Percentiles rank a stretch among this genome's conserved stretches.
phyloP scores from a whole-genome alignment of 2,329 filamentous ascomycete genomes.

The Alternaria novae-zelandiae region DNA sequence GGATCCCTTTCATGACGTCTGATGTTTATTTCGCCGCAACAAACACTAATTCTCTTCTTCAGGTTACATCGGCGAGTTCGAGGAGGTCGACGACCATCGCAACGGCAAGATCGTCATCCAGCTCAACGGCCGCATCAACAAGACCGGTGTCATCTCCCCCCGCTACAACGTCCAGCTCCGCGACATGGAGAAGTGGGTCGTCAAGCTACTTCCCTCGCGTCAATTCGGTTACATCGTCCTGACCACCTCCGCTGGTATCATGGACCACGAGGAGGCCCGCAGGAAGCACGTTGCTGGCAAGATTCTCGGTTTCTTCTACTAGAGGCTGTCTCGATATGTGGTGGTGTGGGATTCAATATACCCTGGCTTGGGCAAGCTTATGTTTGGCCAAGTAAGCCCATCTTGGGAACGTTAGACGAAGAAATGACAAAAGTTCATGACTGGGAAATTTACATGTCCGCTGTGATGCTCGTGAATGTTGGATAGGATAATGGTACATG shows the following conservation, averaged over 20 bases:
- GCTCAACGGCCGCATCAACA: constrained; percentile 98
- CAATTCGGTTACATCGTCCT: constrained; percentile 99
- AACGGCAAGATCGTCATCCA: constrained; percentile 99
- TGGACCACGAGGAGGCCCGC: constrained; percentile 99
- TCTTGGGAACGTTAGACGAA: constrained; percentile 38
- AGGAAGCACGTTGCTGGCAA: constrained; percentile 99
- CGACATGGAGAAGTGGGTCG: constrained; percentile 99
- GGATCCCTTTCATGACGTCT: constrained; percentile 74
- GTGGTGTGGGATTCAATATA: constrained; percentile 37
- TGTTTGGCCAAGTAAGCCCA: constrained; percentile 35
- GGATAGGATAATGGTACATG: background rate
- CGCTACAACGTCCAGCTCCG: constrained; percentile 98
- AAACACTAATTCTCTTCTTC: constrained; percentile 64
- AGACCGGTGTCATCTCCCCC: constrained; percentile 98
- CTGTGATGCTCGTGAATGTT: background rate
- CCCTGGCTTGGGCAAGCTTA: constrained; percentile 33
- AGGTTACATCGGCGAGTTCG: constrained; percentile 99
- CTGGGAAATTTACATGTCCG: background rate
- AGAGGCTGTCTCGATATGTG: constrained; percentile 49
- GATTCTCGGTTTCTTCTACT: constrained; percentile 99
- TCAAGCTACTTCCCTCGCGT: constrained; percentile 98
- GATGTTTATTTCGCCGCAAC: constrained; percentile 96
- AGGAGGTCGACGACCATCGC: constrained; percentile 99
- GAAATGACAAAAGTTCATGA: constrained; percentile 38
- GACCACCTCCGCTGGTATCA: constrained; percentile 98